Conservation (phyloP, 345 rosid species). For the Mercurialis annua region DNA sequence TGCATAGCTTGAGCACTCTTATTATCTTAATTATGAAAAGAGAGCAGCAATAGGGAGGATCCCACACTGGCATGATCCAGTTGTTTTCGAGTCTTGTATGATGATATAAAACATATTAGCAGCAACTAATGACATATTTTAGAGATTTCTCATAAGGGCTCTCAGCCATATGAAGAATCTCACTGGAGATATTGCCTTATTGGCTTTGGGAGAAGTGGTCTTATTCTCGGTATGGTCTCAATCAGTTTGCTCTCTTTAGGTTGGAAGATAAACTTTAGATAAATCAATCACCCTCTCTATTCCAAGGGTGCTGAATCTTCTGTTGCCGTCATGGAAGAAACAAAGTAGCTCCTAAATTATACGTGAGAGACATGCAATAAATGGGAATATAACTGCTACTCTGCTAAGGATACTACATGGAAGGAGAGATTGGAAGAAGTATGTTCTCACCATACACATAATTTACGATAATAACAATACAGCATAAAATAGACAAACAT, state of each 20-base stretch:
- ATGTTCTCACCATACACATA: not conserved
- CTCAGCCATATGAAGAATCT: not conserved
- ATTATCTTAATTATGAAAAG: not conserved
- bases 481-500: conserved; percentile 1
- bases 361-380: conserved; percentile 5
- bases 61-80: not conserved
- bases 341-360: not conserved
- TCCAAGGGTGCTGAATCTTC: not conserved
- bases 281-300: not conserved
- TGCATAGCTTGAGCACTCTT: not conserved
- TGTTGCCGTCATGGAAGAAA: not conserved
- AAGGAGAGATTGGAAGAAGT: not conserved
- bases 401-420: not conserved
- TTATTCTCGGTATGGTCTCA: too few relatives aligned
- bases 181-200: not conserved
- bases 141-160: not conserved
- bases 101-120: not conserved
- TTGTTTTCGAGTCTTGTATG: not conserved
- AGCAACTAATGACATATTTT: not conserved
- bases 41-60: not conserved
- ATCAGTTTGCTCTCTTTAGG: not conserved
- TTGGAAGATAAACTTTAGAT: not conserved
- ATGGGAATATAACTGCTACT: not conserved
- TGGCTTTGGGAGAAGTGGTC: not conserved
- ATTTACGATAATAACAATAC: not conserved